phyloP scores from a whole-genome alignment of 2,329 filamentous ascomycete species.

The Fusarium guadeloupense region DNA sequence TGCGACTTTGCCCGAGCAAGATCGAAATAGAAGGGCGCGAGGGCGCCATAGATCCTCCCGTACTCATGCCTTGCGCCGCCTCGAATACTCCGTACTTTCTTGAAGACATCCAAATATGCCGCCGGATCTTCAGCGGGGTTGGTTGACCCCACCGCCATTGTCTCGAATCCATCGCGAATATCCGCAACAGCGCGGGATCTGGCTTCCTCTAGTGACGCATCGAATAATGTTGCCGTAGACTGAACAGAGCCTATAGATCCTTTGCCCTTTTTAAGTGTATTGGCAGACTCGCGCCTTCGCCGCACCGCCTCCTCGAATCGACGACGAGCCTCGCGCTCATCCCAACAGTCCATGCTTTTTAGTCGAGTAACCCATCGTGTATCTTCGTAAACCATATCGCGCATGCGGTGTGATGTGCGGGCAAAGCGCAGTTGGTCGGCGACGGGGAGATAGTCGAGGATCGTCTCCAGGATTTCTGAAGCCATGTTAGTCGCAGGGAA shows the following conservation, averaged over 20 bases:
- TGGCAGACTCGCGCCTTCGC: constrained; percentile 65
- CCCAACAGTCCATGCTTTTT: constrained; percentile 90
- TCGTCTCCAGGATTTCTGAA: constrained; percentile 83
- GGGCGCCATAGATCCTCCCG: constrained; percentile 85
- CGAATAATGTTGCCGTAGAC: constrained; percentile 70
- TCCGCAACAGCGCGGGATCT: constrained; percentile 52
- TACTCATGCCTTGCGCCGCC: constrained; percentile 90
- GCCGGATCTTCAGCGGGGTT: constrained; percentile 67
- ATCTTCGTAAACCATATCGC: constrained; percentile 99
- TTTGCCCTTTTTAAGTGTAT: constrained; percentile 32
- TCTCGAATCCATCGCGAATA: constrained; percentile 78
- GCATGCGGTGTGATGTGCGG: constrained; percentile 82
- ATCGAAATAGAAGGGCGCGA: constrained; percentile 90
- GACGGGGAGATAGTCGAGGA: constrained; percentile 89
- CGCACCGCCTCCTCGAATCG: constrained; percentile 78
- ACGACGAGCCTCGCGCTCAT: constrained; percentile 84
- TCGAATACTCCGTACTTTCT: constrained; percentile 77
- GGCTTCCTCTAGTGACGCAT: constrained; percentile 74
- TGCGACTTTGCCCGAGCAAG: constrained; percentile 76
- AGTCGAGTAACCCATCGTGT: constrained; percentile 91
- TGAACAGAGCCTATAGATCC: constrained; percentile 16
- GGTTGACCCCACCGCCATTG: constrained; percentile 66
- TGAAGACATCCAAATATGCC: constrained; percentile 74
- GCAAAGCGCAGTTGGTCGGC: constrained; percentile 87
- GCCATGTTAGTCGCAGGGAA: constrained; percentile 11